Percentiles rank a stretch among this genome's conserved stretches.
phyloP scores from a whole-genome alignment of 73 alveolate genomes.

The Uronychia binucleata region DNA sequence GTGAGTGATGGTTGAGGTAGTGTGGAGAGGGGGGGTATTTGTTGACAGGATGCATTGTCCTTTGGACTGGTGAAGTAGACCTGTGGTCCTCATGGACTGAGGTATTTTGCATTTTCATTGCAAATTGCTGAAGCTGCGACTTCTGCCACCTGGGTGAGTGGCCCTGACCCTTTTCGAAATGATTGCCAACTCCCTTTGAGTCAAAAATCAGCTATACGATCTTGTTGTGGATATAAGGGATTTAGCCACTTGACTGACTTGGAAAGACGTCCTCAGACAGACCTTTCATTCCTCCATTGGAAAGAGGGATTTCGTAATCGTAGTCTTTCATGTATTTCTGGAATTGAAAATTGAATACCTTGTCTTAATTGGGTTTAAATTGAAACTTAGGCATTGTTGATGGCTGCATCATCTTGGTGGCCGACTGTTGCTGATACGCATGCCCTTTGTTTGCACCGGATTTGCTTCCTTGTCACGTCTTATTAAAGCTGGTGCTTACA shows the following conservation, averaged over 20 bases:
- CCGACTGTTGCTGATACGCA: neutral
- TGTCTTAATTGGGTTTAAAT: neutral
- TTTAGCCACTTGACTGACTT: neutral
- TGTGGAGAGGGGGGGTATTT: too few relatives aligned
- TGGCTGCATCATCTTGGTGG: neutral
- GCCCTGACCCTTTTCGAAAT: neutral
- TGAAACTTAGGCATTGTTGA: neutral
- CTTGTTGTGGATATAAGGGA: neutral
- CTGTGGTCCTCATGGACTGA: neutral
- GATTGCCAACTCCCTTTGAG: neutral
- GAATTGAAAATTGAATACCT: neutral
- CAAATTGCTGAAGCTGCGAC: neutral
- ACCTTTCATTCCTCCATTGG: neutral
- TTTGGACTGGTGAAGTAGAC: neutral
- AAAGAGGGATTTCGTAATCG: slow-evolving; percentile 18
- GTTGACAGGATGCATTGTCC: neutral
- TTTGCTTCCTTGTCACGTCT: neutral
- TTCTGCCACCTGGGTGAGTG: neutral
- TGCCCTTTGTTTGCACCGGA: neutral
- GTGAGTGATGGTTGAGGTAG: too few relatives aligned
- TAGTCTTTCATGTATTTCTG: slow-evolving; percentile 18
- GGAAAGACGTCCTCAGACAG: neutral
- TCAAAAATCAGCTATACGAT: neutral
- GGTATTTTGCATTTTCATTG: neutral
- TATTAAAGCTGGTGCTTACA: too few relatives aligned